phyloP scores from a whole-genome alignment of 805 yeast genomes.

The Suhomyces vadensis region DNA sequence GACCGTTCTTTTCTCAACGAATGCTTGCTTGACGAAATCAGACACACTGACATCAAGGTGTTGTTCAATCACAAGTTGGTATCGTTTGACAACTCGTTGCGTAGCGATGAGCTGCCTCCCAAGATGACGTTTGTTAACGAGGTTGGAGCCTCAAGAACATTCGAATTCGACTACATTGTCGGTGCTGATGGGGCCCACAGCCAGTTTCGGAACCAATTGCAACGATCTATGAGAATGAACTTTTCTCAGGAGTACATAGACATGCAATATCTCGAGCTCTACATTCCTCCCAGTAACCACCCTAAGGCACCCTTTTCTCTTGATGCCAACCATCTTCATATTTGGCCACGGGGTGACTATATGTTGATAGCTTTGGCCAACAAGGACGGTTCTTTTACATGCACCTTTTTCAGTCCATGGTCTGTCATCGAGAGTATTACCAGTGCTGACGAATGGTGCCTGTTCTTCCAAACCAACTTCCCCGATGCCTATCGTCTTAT shows the following conservation, averaged over 20 bases:
- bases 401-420: slow-evolving; percentile 88
- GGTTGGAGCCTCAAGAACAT: slow-evolving; percentile 19
- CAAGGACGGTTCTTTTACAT: slow-evolving; percentile 81
- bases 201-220: slow-evolving; percentile 66
- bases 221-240: slow-evolving; percentile 66
- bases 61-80: slow-evolving; percentile 59
- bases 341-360: slow-evolving; percentile 86
- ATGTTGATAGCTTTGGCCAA: slow-evolving; percentile 93
- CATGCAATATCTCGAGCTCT: slow-evolving; percentile 78
- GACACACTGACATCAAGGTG: slow-evolving; percentile 43
- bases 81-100: slow-evolving; percentile 31
- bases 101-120: slow-evolving; percentile 18
- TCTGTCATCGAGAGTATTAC: slow-evolving; percentile 54
- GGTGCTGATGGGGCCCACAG: slow-evolving; percentile 91
- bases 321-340: slow-evolving; percentile 78
- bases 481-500: slow-evolving; percentile 73
- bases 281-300: slow-evolving; percentile 55
- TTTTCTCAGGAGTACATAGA: slow-evolving; percentile 76
- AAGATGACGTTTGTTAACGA: slow-evolving; percentile 22
- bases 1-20: slow-evolving; percentile 73
- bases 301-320: slow-evolving; percentile 44
- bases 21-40: slow-evolving; percentile 60
- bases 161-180: slow-evolving; percentile 57
- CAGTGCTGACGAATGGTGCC: slow-evolving; percentile 43
- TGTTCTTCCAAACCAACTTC: slow-evolving; percentile 62